Evolutionary conservation across 2,329 filamentous ascomycete genomes (phyloP).

Genomic region (Zalaria obscura): DNA sequence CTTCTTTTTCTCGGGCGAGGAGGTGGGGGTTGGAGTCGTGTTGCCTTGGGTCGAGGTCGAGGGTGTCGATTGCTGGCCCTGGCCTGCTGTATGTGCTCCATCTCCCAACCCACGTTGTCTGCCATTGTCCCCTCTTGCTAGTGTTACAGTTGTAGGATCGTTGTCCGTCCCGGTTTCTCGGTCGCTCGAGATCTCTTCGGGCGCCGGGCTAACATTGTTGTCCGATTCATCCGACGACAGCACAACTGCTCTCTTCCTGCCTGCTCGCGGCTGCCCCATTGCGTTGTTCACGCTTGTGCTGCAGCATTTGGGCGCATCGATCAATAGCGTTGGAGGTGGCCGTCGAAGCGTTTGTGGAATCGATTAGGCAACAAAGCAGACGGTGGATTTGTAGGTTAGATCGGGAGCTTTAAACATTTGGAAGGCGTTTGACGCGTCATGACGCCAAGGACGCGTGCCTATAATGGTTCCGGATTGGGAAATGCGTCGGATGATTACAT

Average conservation of each 20-base stretch:
- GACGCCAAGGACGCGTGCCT: no score
- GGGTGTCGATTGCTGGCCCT: slow-evolving; percentile 4
- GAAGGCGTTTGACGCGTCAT: no score
- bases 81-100: no score
- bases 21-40: not conserved
- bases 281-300: not conserved
- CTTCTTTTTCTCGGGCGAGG: not conserved
- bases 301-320: no score
- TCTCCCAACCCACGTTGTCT: no score
- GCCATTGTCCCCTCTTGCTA: not conserved
- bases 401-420: no score
- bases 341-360: no score
- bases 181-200: slow-evolving; percentile 1
- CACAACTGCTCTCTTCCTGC: slow-evolving; percentile 12
- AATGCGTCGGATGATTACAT: no score
- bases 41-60: slow-evolving; percentile 2
- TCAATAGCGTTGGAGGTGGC: no score
- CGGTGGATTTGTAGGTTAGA: no score
- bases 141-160: not conserved
- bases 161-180: slow-evolving; percentile 4
- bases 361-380: no score
- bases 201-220: slow-evolving; percentile 1
- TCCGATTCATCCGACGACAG: slow-evolving; percentile 14
- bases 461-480: no score
- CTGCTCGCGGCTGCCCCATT: slow-evolving; percentile 16